Conservation (phyloP, 140 eudicot species). For the Flaveria floridana region DNA sequence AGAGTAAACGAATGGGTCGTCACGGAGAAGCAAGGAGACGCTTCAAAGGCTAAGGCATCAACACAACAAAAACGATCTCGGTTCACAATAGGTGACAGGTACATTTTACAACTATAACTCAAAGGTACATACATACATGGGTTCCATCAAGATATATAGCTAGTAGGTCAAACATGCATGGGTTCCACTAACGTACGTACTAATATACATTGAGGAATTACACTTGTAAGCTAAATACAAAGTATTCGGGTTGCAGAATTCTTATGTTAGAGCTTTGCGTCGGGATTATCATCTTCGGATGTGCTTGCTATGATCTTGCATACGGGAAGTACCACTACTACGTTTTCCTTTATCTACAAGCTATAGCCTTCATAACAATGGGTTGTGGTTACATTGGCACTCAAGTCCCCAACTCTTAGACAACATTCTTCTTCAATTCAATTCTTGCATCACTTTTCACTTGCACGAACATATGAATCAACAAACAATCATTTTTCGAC, state of each 20-base stretch:
- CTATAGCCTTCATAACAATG: not conserved
- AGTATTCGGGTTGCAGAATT: not conserved
- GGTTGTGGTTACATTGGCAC: not conserved
- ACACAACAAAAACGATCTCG: not conserved
- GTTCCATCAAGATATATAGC: too few species aligned
- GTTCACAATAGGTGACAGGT: conserved; percentile 13
- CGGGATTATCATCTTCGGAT: not conserved
- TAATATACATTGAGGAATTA: not conserved
- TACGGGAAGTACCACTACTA: conserved; percentile 1
- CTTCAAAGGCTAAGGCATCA: not conserved
- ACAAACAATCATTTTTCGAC: not conserved
- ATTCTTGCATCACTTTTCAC: not conserved
- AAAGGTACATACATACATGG: not conserved
- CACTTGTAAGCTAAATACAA: not conserved
- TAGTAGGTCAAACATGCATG: too few species aligned
- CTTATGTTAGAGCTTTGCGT: not conserved
- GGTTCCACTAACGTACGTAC: too few species aligned
- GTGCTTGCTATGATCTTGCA: conserved; percentile 16
- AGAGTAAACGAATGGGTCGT: conserved; percentile 24
- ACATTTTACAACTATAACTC: not conserved
- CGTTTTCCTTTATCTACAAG: not conserved
- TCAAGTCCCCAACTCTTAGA: conserved; percentile 7
- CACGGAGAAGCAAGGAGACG: conserved; percentile 20
- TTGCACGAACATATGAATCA: not conserved
- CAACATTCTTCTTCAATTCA: not conserved